Evolutionary conservation across 202 grass and related monocot genomes (phyloP).

Genomic region (Panicum virgatum): DNA sequence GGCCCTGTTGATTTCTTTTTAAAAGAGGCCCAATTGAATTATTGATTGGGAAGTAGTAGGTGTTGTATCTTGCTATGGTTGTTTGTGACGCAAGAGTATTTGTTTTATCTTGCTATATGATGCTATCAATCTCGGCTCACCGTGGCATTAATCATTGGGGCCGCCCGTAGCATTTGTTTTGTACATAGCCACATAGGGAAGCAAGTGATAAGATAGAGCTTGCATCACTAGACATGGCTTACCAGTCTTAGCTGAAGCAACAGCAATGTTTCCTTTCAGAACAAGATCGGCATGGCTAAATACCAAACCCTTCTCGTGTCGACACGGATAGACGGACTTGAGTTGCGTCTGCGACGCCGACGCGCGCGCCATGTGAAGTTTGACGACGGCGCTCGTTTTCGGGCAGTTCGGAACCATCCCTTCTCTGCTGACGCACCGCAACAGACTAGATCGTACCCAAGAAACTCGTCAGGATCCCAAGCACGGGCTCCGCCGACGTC

Average conservation of each 20-base stretch:
- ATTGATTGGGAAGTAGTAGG: background rate
- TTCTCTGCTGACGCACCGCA: background rate
- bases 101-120: background rate
- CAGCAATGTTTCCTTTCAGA: background rate
- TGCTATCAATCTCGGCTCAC: background rate
- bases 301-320: background rate
- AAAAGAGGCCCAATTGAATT: background rate
- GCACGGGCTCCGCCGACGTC: too few relatives aligned
- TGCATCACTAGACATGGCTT: background rate
- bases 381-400: too few relatives aligned
- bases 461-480: too few relatives aligned
- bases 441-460: background rate
- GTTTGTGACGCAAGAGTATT: background rate
- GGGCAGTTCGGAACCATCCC: background rate
- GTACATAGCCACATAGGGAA: too few relatives aligned
- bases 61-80: background rate
- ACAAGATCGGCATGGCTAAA: too few relatives aligned
- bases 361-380: too few relatives aligned
- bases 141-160: background rate
- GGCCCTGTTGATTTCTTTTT: too few relatives aligned
- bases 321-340: too few relatives aligned
- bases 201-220: too few relatives aligned
- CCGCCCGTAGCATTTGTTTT: too few relatives aligned
- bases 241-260: background rate
- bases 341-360: too few relatives aligned